A percentile compares a stretch with the other conserved stretches of the same genome.
Evolutionary conservation across 2,329 filamentous ascomycete species (phyloP).

Genomic region (Lasiodiplodia sp.): DNA sequence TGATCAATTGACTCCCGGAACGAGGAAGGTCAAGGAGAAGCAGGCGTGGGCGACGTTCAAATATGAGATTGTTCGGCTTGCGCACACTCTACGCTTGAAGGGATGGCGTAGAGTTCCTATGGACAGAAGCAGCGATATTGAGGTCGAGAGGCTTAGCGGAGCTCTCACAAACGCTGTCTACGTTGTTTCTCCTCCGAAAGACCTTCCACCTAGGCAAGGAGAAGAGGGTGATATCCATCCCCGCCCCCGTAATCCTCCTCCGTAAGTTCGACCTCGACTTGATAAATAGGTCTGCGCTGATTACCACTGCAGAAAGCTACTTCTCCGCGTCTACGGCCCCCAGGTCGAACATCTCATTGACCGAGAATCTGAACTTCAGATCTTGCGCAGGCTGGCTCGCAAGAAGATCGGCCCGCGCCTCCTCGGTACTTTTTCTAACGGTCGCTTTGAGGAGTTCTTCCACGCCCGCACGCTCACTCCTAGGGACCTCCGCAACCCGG

Average conservation of each 20-base stretch:
- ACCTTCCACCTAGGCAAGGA: slow-evolving; percentile 57
- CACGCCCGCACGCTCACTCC: slow-evolving; percentile 82
- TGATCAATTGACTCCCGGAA: slow-evolving; percentile 47
- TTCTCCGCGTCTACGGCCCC: slow-evolving; percentile 91
- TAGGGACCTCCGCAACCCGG: slow-evolving; percentile 77
- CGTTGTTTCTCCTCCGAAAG: slow-evolving; percentile 81
- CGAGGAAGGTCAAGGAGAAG: slow-evolving; percentile 68
- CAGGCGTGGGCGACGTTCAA: slow-evolving; percentile 89
- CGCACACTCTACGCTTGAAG: slow-evolving; percentile 88
- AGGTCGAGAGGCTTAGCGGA: slow-evolving; percentile 81
- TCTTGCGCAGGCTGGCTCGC: slow-evolving; percentile 82
- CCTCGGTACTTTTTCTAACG: slow-evolving; percentile 91
- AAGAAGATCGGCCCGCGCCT: slow-evolving; percentile 94
- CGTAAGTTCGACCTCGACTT: slow-evolving; percentile 50
- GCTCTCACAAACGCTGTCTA: slow-evolving; percentile 97
- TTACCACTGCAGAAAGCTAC: slow-evolving; percentile 67
- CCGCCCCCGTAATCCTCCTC: slow-evolving; percentile 57
- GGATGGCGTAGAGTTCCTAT: slow-evolving; percentile 87
- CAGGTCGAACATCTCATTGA: slow-evolving; percentile 97
- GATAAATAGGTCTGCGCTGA: slow-evolving; percentile 9
- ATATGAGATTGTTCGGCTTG: slow-evolving; percentile 85
- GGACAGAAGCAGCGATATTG: slow-evolving; percentile 71
- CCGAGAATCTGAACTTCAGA: slow-evolving; percentile 85
- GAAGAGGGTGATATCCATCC: slow-evolving; percentile 45
- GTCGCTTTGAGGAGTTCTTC: slow-evolving; percentile 94